Conservation (phyloP, 345 rosid species). For the Rhodamnia rubescens region DNA sequence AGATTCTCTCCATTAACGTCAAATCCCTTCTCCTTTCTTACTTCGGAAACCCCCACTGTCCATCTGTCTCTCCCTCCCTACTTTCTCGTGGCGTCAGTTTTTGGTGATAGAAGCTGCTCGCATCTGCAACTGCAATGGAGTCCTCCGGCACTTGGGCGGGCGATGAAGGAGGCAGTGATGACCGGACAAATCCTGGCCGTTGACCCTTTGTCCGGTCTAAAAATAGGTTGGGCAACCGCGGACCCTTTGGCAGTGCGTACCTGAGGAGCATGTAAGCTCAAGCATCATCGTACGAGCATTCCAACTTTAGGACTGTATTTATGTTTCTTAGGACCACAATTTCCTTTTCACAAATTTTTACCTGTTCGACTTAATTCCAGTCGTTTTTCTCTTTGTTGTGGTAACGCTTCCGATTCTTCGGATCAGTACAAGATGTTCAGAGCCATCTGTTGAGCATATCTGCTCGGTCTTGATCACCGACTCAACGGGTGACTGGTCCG, state of each 20-base stretch:
- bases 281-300: neutral
- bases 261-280: neutral
- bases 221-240: conserved; percentile 23
- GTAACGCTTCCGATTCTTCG: neutral
- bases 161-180: neutral
- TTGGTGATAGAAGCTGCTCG: neutral
- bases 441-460: neutral
- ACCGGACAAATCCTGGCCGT: neutral
- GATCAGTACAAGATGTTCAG: neutral
- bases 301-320: neutral
- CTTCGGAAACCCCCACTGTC: neutral
- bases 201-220: neutral
- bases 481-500: neutral
- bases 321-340: neutral
- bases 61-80: neutral
- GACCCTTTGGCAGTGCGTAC: conserved; percentile 23
- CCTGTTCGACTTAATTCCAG: neutral
- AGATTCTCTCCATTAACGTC: conserved; percentile 7
- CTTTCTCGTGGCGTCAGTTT: neutral
- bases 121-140: neutral
- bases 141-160: neutral
- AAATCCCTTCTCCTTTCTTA: neutral
- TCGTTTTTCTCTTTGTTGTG: neutral
- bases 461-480: neutral
- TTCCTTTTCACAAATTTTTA: neutral